Base-by-base conservation (phyloP, 2,329 filamentous ascomycete genomes). In the Cordyceps fumosorosea region DNA sequence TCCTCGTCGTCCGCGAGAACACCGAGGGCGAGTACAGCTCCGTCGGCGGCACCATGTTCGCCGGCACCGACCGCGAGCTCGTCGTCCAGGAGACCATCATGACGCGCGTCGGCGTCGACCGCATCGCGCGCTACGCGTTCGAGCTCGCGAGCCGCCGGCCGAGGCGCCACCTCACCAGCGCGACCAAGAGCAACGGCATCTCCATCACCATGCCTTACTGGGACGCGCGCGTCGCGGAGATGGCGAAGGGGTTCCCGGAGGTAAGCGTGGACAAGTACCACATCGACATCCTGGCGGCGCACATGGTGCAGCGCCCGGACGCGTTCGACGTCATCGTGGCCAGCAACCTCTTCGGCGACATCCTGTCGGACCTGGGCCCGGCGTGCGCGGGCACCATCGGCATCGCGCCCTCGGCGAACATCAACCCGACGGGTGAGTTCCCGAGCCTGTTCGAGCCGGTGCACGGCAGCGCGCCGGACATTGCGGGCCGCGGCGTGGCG, bases 401-500 rank as follows among this genome's bases (percentile, higher is more conserved):
- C 1, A 89, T 91, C 60, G 88, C 88, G 0, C 88, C 88, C 0
- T 89, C 87, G 0, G 84, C 80, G 34, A 90, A 89, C 66, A 78
- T 90, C 10, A 87, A 90, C 66, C 87, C 87, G 0, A 72, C 72
- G 0, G 67, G 81, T 70, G 42, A 79, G 65, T 71, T 83, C 68
- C 67, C 84, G 63, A 81, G 78, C 37, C 80, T 91, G 67, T 91
- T 90, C 70, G 89, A 91, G 76, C 89, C 89, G 4, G 89, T 91
- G 60, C 89, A 91, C 71, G 89, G 87, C 77, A 84, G 70, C 58
- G 89, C 89, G 2, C 89, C 89, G 12, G 89, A 91, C 67, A 91
- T 91, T 66, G 84, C 86, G 8, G 89, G 89, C 62, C 82, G 89
- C 71, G 86, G 86, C 45, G 80, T 89, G 48, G 88, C 89, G 60